Conservation (phyloP, 2,329 filamentous ascomycete species). For the Cladophialophora yegresii region DNA sequence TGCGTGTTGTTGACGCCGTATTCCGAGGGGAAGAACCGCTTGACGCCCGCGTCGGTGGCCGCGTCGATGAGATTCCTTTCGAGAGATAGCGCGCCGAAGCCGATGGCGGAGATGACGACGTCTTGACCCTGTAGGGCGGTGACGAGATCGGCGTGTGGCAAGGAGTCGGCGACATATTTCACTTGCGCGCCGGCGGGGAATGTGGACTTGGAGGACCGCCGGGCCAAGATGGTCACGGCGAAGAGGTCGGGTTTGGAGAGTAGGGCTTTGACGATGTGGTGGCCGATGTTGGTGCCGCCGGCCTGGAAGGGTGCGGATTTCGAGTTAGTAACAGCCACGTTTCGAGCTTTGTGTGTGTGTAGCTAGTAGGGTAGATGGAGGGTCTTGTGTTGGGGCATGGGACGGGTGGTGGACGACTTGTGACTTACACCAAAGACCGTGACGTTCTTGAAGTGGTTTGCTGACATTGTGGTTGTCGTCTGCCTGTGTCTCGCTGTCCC, state of each 20-base stretch:
- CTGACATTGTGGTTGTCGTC: background rate
- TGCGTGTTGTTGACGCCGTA: slow-evolving; percentile 26
- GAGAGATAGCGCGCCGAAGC: slow-evolving; percentile 12
- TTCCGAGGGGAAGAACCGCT: slow-evolving; percentile 47
- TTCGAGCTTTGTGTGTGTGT: background rate
- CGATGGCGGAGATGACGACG: slow-evolving; percentile 34
- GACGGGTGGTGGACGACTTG: background rate
- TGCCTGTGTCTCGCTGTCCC: background rate
- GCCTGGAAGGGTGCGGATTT: background rate
- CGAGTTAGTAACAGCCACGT: too few relatives aligned
- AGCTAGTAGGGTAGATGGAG: too few relatives aligned
- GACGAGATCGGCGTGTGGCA: slow-evolving; percentile 18
- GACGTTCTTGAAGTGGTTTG: slow-evolving; percentile 1
- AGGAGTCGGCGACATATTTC: slow-evolving; percentile 11
- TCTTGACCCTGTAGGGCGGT: slow-evolving; percentile 32
- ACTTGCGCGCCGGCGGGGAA: slow-evolving; percentile 15
- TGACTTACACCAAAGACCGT: slow-evolving; percentile 7
- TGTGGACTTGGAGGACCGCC: slow-evolving; percentile 20
- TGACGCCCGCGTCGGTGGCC: slow-evolving; percentile 44
- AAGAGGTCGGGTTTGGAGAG: slow-evolving; percentile 11
- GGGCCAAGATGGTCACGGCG: slow-evolving; percentile 20
- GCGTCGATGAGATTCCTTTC: slow-evolving; percentile 46
- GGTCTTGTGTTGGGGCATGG: too few relatives aligned
- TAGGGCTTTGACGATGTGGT: slow-evolving; percentile 22
- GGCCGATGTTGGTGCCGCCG: slow-evolving; percentile 23